Evolutionary conservation across 345 rosid genomes (phyloP), one percentile per base, ranked within the genome.

Genomic region (Moringa oleifera): DNA sequence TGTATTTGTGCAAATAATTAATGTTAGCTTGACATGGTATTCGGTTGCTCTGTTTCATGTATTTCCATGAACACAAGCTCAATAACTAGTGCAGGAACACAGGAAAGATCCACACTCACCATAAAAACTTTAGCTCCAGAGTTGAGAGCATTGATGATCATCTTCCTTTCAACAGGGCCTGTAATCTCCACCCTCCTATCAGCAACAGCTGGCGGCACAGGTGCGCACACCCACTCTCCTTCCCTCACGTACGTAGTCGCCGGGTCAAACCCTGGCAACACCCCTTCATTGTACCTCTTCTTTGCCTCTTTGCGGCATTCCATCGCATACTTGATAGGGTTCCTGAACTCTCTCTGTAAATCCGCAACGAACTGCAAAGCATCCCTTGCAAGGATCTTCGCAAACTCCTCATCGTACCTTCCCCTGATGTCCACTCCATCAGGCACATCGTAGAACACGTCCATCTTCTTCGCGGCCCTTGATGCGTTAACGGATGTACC

Each of bases 121-220:
- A 88, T 94, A 77, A 94, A 94, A 65, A 94, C 97, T 82, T 88
- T 86, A 64, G 97, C 97, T 7, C 92, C 95, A 17, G 97, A 88
- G 72, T 94, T 94, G 59, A 94, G 89, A 21, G 99, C 99, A 61
- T 94, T 94, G 70, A 90, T 90, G 82, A 94, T 70, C 96, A 94
- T 94, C 74, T 94, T 94, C 80, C 99, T 77, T 80, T 88, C 97
- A 0, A 80, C 91, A 0, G 96, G 96, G 17, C 97, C 99, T 0
- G 91, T 94, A 33, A 94, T 94, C 79, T 90, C 95, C 57, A 91
- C 95, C 57, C 73, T 82, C 69, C 97, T 58, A 58, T 94, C 95
- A 28, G 89, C 89, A 0, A 83, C 92, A 21, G 88, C 84, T 0
- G 86, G 79, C 0, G 99, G 99, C 0, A 85, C 92, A 0, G 77